phyloP scores from a whole-genome alignment of 305 asterid species.

The Fraxinus albicans region DNA sequence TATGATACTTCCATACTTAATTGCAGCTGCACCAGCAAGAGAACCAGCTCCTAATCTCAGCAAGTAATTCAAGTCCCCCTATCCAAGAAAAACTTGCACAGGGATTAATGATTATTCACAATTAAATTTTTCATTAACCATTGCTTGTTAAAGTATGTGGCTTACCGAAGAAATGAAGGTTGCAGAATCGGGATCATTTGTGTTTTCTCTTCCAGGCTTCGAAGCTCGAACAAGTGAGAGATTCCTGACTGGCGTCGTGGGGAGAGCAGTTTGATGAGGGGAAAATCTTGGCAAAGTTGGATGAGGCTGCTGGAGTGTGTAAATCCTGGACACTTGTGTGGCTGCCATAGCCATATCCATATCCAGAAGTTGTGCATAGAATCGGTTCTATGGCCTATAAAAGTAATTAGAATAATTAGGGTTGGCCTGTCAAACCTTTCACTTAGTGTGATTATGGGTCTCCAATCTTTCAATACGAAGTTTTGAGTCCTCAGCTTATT shows the following conservation, averaged over 20 bases:
- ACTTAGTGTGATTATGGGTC: background rate
- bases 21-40: conserved; percentile 39
- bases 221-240: conserved; percentile 23
- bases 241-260: background rate
- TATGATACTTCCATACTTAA: conserved; percentile 41
- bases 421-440: background rate
- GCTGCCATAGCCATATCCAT: background rate
- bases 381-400: background rate
- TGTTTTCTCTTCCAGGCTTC: conserved; percentile 23
- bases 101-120: background rate
- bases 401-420: background rate
- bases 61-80: conserved; percentile 39
- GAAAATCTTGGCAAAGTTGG: background rate
- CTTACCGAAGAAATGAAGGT: conserved; percentile 34
- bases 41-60: conserved; percentile 45
- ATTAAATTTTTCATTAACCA: background rate
- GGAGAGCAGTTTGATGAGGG: background rate
- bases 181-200: conserved; percentile 3
- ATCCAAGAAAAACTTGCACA: background rate
- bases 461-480: background rate
- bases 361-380: background rate
- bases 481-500: background rate
- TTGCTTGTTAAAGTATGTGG: background rate
- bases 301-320: background rate
- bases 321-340: background rate